These are phyloP conservation scores for Liriodendron chinense DNA, from an alignment of 164 flowering plant genomes.

Conservation along the genomic window DNA sequence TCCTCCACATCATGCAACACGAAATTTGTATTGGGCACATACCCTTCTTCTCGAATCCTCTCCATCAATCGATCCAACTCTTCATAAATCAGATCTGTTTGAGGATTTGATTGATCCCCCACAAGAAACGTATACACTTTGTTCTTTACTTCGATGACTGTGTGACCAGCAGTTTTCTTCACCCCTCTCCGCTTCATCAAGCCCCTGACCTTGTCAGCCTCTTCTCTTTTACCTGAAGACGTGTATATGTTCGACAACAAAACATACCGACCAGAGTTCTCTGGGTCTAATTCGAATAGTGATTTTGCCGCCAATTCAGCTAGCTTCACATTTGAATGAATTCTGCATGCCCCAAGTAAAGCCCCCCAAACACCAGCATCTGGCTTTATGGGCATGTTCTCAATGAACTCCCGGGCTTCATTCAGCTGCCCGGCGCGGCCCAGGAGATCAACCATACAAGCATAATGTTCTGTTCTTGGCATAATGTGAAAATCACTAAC, in stretches of 20 bases:
- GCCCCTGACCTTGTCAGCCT: conserved; percentile 22
- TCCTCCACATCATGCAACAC: conserved; percentile 34
- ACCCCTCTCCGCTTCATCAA: conserved; percentile 30
- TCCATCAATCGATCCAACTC: conserved; percentile 19
- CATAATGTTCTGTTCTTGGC: conserved; percentile 37
- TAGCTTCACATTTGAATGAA: conserved; percentile 28
- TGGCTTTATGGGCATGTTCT: conserved; percentile 30
- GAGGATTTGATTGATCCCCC: conserved; percentile 23
- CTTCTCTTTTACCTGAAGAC: conserved; percentile 28
- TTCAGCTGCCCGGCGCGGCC: conserved; percentile 33
- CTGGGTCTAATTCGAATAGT: conserved; percentile 23
- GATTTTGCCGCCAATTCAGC: conserved; percentile 26
- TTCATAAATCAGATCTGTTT: conserved; percentile 19
- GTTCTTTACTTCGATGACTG: conserved; percentile 22
- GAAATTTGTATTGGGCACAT: conserved; percentile 25
- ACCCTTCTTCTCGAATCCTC: conserved; percentile 24
- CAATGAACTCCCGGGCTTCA: conserved; percentile 30
- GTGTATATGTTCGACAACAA: conserved; percentile 32
- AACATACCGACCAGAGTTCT: conserved; percentile 31
- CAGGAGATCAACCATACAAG: conserved; percentile 42
- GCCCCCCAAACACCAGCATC: conserved; percentile 44
- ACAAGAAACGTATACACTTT: conserved; percentile 23
- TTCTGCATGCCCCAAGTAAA: conserved; percentile 37
- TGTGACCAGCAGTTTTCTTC: conserved; percentile 28
- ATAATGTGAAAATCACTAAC: conserved; percentile 17